Base-by-base conservation (phyloP, 768 basidiomycete genomes). In the Serendipita sp. region DNA sequence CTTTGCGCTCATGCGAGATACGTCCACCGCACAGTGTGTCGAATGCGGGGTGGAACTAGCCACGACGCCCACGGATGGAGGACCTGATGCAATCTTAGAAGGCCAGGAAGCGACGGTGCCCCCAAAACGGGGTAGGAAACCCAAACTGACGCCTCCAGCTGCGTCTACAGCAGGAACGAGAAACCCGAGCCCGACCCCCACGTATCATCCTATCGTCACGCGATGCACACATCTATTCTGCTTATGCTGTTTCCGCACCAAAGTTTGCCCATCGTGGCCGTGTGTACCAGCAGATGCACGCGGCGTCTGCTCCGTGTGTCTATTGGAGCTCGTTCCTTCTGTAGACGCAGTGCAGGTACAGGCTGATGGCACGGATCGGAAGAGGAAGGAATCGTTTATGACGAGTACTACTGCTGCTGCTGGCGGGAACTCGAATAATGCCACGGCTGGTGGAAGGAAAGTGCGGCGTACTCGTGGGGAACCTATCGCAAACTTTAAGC, bases 161-260 rank as follows among this genome's bases (percentile, higher is more conserved):
- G 66, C 76, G 18, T 89, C 88, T 47, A 83, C 88, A n/a, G 77
- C 77, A 0, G 79, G 85, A 1, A 90, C 90, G 45, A 82, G 89
- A 36, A 83, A 86, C 44, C 88, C 76, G 68, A 90, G 88, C 70
- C 89, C 89, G 13, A 35, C 45, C 2, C 77, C 79, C 56, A 74
- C 74, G 2, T 79, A 81, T 2, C 83, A 81, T 30, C 83, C 86
- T 0, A 76, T 97, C 63, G 75, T 99, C 71, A 96, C 96, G 11
- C 83, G 88, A 67, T 99, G 96, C 73, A 89, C 92, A 70, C 96
- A 99, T 73, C 79, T 98, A 35, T 97, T 89, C 74, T 99, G 96
- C 75, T 70, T 85, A 8, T 76, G 76, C 32, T 99, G 96, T 75
- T 98, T 92, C 80, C 83, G 86, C 45, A 76, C 79, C 67, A 82